A percentile compares a stretch with the other conserved stretches of the same genome.
Evolutionary conservation across 768 basidiomycete species (phyloP).

Genomic region (Mycena amicta): DNA sequence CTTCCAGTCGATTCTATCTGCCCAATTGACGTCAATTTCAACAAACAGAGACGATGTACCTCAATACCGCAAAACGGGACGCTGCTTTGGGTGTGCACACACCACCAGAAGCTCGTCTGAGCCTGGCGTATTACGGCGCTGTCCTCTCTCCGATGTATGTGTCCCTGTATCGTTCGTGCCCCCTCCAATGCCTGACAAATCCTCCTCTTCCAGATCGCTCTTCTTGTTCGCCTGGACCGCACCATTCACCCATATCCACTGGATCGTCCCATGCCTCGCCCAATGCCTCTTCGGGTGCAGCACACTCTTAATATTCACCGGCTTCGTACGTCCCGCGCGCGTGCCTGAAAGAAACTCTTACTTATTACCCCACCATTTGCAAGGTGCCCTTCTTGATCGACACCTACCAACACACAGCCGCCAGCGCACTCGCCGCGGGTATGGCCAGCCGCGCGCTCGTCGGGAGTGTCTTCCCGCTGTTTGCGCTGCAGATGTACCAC

Average conservation of each 20-base stretch:
- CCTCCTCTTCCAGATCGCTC: constrained; percentile 10
- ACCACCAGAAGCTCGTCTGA: constrained; percentile 13
- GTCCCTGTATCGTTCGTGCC: not conserved
- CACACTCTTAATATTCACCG: constrained; percentile 17
- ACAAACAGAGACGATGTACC: constrained; percentile 14
- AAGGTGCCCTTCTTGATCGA: constrained; percentile 21
- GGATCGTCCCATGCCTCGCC: constrained; percentile 18
- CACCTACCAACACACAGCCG: constrained; percentile 18
- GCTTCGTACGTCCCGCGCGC: constrained; percentile 13
- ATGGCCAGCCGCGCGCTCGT: constrained; percentile 18
- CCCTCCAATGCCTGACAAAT: no score
- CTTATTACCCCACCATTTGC: not conserved
- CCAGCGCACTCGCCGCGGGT: constrained; percentile 19
- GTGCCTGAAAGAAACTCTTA: not conserved
- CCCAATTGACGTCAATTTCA: not conserved
- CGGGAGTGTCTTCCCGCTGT: constrained; percentile 18
- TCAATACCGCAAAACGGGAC: not conserved
- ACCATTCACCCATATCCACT: constrained; percentile 11
- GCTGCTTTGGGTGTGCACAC: constrained; percentile 4
- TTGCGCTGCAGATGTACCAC: constrained; percentile 21
- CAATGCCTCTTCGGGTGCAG: constrained; percentile 17
- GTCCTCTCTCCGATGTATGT: constrained; percentile 11
- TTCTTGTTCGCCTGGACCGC: constrained; percentile 23
- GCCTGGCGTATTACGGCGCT: constrained; percentile 5
- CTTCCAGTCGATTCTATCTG: not conserved